Percentiles rank a stretch among this genome's conserved stretches.
These are phyloP conservation scores for Diplodia seriata DNA, from an alignment of 2,329 filamentous ascomycete genomes.

Conservation along the genomic window DNA sequence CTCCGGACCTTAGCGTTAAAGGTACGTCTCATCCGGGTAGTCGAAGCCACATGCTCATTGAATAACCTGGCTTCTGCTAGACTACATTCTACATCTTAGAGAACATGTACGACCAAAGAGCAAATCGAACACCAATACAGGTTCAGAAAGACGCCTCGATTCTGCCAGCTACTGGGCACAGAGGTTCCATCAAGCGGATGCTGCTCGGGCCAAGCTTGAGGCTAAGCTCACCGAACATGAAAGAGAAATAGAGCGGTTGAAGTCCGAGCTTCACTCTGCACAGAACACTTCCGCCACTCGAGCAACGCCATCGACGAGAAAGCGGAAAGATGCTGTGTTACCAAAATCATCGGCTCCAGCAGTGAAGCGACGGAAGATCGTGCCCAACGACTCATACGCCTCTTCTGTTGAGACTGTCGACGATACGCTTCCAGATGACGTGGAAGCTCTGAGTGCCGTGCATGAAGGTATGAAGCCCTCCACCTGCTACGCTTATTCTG, in stretches of 20 bases:
- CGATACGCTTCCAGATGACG: not conserved
- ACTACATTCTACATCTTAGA: slow-evolving; percentile 46
- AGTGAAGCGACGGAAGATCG: not conserved
- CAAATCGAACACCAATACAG: slow-evolving; percentile 36
- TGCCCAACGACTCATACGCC: not conserved
- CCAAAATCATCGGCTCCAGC: not conserved
- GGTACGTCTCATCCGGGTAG: slow-evolving; percentile 36
- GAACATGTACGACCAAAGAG: slow-evolving; percentile 42
- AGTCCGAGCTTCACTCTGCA: slow-evolving; percentile 36
- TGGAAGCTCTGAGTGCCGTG: not conserved
- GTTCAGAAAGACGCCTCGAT: slow-evolving; percentile 46
- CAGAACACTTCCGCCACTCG: not conserved
- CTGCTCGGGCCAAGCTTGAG: slow-evolving; percentile 39
- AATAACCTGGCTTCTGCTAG: slow-evolving; percentile 33
- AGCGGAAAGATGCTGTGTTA: not conserved
- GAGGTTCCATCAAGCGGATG: slow-evolving; percentile 38
- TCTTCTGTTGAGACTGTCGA: not conserved
- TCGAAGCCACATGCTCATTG: not conserved
- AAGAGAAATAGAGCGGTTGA: slow-evolving; percentile 39
- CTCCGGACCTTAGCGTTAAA: slow-evolving; percentile 43
- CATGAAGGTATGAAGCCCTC: not conserved
- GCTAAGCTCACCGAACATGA: slow-evolving; percentile 40
- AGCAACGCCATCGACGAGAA: not conserved
- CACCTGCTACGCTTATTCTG: not conserved
- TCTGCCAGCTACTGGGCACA: slow-evolving; percentile 50